A percentile compares a stretch with the other conserved stretches of the same genome.
These are phyloP conservation scores for Lentinula edodes DNA, from an alignment of 768 basidiomycete genomes.

Conservation along the genomic window DNA sequence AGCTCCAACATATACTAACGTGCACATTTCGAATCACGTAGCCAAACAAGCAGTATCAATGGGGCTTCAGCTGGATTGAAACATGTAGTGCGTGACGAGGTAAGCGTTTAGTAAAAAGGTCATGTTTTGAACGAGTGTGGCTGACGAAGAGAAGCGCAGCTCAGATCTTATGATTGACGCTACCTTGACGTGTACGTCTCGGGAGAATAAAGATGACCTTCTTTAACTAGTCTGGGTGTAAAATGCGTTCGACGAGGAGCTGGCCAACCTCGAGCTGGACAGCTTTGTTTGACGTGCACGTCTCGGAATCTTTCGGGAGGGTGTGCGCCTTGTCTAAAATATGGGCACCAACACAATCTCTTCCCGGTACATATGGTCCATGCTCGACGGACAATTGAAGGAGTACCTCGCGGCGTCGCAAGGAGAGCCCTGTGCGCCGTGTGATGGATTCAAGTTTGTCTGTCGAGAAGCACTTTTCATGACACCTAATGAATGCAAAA, in stretches of 20 bases:
- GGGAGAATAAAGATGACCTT: not conserved
- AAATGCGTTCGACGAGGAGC: not conserved
- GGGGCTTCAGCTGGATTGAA: not conserved
- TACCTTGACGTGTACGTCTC: not conserved
- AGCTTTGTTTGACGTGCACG: not conserved
- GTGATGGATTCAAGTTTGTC: not conserved
- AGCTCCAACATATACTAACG: too few species aligned
- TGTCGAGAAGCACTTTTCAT: too few species aligned
- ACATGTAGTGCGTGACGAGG: not conserved
- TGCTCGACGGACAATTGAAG: not conserved
- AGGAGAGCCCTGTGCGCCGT: not conserved
- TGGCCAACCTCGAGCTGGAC: not conserved
- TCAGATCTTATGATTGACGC: not conserved
- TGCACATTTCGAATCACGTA: too few species aligned
- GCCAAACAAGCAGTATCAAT: too few species aligned
- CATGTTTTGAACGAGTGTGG: not conserved
- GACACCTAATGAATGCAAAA: too few species aligned
- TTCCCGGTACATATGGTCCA: not conserved
- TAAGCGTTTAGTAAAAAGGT: not conserved
- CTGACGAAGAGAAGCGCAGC: not conserved
- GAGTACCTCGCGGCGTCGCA: not conserved
- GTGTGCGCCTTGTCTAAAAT: not conserved
- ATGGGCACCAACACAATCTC: not conserved
- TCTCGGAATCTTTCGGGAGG: not conserved
- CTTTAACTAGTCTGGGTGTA: not conserved